Evolutionary conservation across 495 filamentous ascomycete species (phyloP), one percentile per base, ranked within the genome.

Genomic region (Aspergillus heteromorphus): DNA sequence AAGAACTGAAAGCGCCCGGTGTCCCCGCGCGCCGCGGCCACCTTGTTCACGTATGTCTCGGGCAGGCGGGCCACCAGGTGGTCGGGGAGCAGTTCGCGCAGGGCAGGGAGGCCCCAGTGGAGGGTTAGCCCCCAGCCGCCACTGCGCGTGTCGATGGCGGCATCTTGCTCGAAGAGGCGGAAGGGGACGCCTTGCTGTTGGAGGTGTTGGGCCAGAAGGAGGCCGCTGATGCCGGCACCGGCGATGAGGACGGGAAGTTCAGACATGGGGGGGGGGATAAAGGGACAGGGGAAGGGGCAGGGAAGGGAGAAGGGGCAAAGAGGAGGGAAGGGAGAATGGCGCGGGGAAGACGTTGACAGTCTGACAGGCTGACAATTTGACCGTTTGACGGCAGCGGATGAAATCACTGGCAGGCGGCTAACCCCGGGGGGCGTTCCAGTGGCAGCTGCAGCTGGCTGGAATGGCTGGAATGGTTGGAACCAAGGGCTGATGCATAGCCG

Each of bases 121-220:
- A 85, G 71, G 0, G 83, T 83, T 10, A 85, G 65, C 4, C 78
- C 81, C 81, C 81, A 85, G 36, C 83, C 82, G 25, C 71, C 71
- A 6, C 61, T 68, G 4, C 82, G 73, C 11, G 72, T 63, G 11
- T 66, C 61, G 19, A 73, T 58, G 9, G 65, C 58, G 2, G 65
- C 53, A 57, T 85, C 82, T 4, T 79, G 73, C 49, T 86, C 83
- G 60, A 77, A 85, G 18, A 85, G 71, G 18, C 67, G 56, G 58
- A 77, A 81, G 0, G 72, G 60, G n/a, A 79, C 62, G 14, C 53
- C 45, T n/a, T 58, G 57, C 41, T 74, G 75, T 48, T 74, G 73
- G 29, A 85, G 77, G 31, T 73, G 74, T 55, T 87, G 83, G 3
- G 82, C 83, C 11, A 87, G 69, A 4, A 79, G 68, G 9, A 84